Percentiles rank a stretch among this genome's conserved stretches.
Evolutionary conservation across 176 grass and related monocot genomes (phyloP).

Genomic region (Oryza meyeriana): DNA sequence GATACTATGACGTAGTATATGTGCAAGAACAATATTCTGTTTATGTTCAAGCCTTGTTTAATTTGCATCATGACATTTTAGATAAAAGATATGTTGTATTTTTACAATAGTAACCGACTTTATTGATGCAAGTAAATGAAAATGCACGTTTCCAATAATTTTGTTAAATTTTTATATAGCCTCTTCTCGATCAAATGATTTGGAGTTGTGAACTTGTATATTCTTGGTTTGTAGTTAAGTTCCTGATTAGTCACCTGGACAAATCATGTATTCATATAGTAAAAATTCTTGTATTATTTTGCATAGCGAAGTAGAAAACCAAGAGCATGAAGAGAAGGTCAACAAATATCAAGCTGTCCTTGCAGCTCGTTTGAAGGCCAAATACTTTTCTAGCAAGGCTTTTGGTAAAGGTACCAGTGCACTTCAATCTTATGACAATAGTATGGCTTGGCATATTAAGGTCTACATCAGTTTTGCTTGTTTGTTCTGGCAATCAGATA

Average conservation of each 20-base stretch:
- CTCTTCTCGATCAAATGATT: not conserved
- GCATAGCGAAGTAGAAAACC: not conserved
- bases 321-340: slow-evolving; percentile 38
- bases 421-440: not conserved
- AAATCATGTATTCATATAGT: slow-evolving; percentile 8
- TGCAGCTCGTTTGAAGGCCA: slow-evolving; percentile 58
- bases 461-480: not conserved
- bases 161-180: not conserved
- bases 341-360: slow-evolving; percentile 46
- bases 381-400: slow-evolving; percentile 60
- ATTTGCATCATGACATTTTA: not conserved
- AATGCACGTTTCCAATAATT: not conserved
- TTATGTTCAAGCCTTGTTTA: not conserved
- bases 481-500: slow-evolving; percentile 4
- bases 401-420: slow-evolving; percentile 36
- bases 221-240: slow-evolving; percentile 1
- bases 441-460: slow-evolving; percentile 11
- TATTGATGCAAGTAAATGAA: not conserved
- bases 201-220: not conserved
- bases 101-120: not conserved
- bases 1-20: not conserved
- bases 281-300: slow-evolving; percentile 4
- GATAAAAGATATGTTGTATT: not conserved
- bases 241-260: not conserved
- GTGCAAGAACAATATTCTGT: not conserved